A percentile compares a stretch with the other conserved stretches of the same genome.
phyloP scores from a whole-genome alignment of 208 protist genomes.

The Acanthamoeba healyi region DNA sequence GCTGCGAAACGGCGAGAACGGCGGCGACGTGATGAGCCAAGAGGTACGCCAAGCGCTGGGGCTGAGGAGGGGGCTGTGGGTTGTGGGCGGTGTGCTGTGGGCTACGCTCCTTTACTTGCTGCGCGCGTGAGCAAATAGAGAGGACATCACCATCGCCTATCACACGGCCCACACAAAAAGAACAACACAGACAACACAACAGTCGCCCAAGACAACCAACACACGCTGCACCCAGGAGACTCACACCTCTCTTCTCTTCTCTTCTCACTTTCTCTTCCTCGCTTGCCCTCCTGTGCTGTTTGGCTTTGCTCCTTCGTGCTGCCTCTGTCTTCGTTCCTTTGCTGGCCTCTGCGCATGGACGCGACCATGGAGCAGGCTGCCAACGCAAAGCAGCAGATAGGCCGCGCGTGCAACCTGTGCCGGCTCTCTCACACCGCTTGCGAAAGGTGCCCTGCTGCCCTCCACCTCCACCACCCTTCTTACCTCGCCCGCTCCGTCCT shows the following conservation, averaged over 20 bases:
- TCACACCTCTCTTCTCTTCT: neutral
- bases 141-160: neutral
- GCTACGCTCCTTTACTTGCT: no score
- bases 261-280: neutral
- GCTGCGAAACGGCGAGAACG: neutral
- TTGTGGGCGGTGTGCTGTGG: no score
- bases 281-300: neutral
- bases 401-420: slow-evolving; percentile 45
- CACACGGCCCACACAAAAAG: neutral
- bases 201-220: neutral
- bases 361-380: neutral
- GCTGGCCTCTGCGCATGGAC: neutral
- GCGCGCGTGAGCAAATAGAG: no score
- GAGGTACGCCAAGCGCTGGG: neutral
- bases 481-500: neutral
- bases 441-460: neutral
- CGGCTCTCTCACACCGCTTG: slow-evolving; percentile 41
- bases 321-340: neutral
- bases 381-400: slow-evolving; percentile 37
- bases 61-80: no score
- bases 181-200: neutral
- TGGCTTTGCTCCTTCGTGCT: neutral
- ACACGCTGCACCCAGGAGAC: neutral
- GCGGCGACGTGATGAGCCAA: neutral
- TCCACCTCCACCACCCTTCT: neutral